These are phyloP conservation scores for Pichia sp. DNA, from an alignment of 1,139 yeast species.

Conservation along the genomic window DNA sequence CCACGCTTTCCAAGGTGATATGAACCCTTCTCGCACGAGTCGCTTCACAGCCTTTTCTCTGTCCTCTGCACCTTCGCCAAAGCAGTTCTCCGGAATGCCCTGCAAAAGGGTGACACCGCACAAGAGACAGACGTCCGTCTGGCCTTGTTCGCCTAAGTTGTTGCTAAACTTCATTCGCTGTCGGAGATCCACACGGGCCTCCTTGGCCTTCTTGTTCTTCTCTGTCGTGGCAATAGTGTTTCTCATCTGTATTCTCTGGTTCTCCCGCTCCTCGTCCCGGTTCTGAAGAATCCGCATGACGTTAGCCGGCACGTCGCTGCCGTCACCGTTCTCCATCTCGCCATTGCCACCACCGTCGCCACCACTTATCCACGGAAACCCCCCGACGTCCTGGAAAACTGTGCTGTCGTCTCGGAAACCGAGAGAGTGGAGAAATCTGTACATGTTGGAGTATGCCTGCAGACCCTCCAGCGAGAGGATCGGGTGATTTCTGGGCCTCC, in stretches of 20 bases:
- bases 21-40: slow-evolving; percentile 32
- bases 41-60: slow-evolving; percentile 20
- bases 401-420: neutral
- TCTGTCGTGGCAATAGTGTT: slow-evolving; percentile 30
- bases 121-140: slow-evolving; percentile 52
- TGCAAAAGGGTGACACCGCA: slow-evolving; percentile 69
- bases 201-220: slow-evolving; percentile 32
- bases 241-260: slow-evolving; percentile 28
- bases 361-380: neutral
- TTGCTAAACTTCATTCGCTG: slow-evolving; percentile 34
- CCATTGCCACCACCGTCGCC: neutral
- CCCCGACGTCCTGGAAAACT: neutral
- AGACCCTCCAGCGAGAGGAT: neutral
- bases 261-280: slow-evolving; percentile 32
- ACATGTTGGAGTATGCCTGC: slow-evolving; percentile 2
- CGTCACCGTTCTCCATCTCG: neutral
- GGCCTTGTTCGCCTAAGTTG: slow-evolving; percentile 32
- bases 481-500: slow-evolving; percentile 5
- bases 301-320: slow-evolving; percentile 34
- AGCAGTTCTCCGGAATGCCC: slow-evolving; percentile 58
- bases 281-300: slow-evolving; percentile 34
- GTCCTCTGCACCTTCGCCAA: slow-evolving; percentile 27
- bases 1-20: slow-evolving; percentile 64
- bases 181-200: slow-evolving; percentile 27
- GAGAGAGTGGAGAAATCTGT: slow-evolving; percentile 7